Conservation (phyloP, 2,329 filamentous ascomycete species). For the Talaromyces islandicus region DNA sequence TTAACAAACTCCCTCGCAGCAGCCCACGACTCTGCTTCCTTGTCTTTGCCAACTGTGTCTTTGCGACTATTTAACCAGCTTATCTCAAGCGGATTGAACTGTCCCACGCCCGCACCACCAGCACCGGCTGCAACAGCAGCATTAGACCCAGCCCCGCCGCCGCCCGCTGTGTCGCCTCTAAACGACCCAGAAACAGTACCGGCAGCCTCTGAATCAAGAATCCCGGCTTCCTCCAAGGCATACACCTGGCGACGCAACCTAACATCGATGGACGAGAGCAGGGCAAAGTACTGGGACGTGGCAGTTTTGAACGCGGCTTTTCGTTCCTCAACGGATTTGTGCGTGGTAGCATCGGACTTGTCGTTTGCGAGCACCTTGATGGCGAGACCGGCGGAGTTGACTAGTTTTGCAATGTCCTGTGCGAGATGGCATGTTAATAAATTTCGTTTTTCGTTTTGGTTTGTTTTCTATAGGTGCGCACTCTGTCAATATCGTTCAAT, state of each 20-base stretch:
- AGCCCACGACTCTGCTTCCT: conserved; percentile 75
- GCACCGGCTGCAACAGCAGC: conserved; percentile 14
- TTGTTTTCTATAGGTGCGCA: conserved; percentile 22
- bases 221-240: conserved; percentile 73
- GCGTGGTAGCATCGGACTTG: conserved; percentile 26
- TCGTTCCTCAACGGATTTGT: conserved; percentile 48
- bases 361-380: conserved; percentile 57
- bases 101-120: conserved; percentile 16
- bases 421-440: conserved; percentile 17
- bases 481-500: conserved; percentile 70
- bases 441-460: background rate
- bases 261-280: conserved; percentile 69
- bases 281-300: conserved; percentile 59
- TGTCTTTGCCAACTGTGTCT: conserved; percentile 72
- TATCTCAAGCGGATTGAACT: conserved; percentile 65
- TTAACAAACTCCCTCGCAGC: conserved; percentile 54
- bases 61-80: conserved; percentile 86
- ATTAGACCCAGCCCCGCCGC: background rate
- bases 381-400: conserved; percentile 56
- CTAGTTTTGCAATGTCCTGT: conserved; percentile 48
- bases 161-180: background rate
- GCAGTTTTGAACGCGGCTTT: conserved; percentile 54
- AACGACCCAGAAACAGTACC: conserved; percentile 20
- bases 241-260: conserved; percentile 69
- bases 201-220: conserved; percentile 50